Conservation (phyloP, 257 asterid species). For the Anisodus tanguticus region DNA sequence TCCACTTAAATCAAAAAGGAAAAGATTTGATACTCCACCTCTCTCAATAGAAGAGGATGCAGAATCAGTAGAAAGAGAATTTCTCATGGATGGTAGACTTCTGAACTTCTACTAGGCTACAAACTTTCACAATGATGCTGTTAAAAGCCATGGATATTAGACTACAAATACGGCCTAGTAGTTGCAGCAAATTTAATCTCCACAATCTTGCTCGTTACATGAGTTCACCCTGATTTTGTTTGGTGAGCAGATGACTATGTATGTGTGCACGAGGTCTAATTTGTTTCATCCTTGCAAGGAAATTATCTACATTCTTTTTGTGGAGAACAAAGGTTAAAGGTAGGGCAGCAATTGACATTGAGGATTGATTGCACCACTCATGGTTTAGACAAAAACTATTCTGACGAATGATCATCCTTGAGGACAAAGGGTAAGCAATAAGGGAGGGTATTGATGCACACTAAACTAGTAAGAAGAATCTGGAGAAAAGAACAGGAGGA, state of each 20-base stretch:
- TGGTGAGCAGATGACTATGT: background rate
- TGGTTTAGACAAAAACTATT: background rate
- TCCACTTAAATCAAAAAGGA: background rate
- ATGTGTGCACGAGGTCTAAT: background rate
- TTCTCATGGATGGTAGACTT: background rate
- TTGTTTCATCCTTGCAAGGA: conserved; percentile 10
- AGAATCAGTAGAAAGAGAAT: background rate
- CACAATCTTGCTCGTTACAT: background rate
- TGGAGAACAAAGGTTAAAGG: conserved; percentile 16
- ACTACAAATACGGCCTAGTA: background rate
- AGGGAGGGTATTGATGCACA: background rate
- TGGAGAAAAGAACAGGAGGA: background rate
- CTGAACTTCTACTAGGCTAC: background rate
- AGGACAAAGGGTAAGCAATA: background rate
- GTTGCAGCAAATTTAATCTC: background rate
- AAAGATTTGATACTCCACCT: background rate
- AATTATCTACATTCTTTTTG: background rate
- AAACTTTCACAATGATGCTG: background rate
- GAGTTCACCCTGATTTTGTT: background rate
- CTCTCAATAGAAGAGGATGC: background rate
- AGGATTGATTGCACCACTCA: background rate
- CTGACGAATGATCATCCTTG: background rate
- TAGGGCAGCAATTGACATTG: background rate
- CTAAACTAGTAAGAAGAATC: background rate
- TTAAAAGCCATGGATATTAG: background rate